phyloP scores from a whole-genome alignment of 208 protist genomes.

The Acanthamoeba triangularis region DNA sequence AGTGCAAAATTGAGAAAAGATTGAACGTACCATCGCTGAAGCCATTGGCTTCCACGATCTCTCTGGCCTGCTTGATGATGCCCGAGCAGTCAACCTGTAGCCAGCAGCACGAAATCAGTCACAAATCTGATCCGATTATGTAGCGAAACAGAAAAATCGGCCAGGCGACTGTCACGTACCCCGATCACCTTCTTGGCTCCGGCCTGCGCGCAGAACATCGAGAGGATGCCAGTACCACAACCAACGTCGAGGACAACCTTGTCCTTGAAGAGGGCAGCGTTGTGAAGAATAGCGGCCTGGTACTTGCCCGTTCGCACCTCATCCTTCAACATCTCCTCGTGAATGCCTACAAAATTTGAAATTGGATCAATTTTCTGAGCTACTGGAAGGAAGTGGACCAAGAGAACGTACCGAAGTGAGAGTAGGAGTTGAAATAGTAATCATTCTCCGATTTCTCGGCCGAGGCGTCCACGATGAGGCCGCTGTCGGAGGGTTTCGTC shows the following conservation, averaged over 20 bases:
- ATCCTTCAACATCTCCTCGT: slow-evolving; percentile 99
- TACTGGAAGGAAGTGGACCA: background rate
- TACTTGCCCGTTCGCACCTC: slow-evolving; percentile 98
- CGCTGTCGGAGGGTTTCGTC: background rate
- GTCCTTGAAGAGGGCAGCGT: slow-evolving; percentile 95
- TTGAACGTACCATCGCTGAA: slow-evolving; percentile 86
- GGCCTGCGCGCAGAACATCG: slow-evolving; percentile 97
- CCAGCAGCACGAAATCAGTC: background rate
- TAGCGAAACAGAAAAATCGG: background rate
- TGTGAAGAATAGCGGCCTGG: slow-evolving; percentile 96
- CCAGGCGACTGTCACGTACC: slow-evolving; percentile 81
- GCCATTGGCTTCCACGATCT: slow-evolving; percentile 94
- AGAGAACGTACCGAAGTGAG: slow-evolving; percentile 87
- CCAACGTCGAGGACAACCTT: slow-evolving; percentile 97
- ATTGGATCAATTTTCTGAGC: background rate
- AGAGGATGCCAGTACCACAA: slow-evolving; percentile 98
- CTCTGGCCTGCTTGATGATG: slow-evolving; percentile 93
- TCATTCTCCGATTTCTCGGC: slow-evolving; percentile 81
- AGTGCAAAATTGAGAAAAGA: no score
- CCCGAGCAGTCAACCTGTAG: slow-evolving; percentile 94
- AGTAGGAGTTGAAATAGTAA: slow-evolving; percentile 93
- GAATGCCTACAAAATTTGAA: slow-evolving; percentile 81
- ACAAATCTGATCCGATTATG: no score
- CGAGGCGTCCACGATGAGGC: slow-evolving; percentile 30
- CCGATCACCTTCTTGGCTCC: slow-evolving; percentile 97